Percentiles rank a stretch among this genome's conserved stretches.
These are phyloP conservation scores for Alternaria tenuissima DNA, from an alignment of 2,329 filamentous ascomycete genomes.

Conservation along the genomic window DNA sequence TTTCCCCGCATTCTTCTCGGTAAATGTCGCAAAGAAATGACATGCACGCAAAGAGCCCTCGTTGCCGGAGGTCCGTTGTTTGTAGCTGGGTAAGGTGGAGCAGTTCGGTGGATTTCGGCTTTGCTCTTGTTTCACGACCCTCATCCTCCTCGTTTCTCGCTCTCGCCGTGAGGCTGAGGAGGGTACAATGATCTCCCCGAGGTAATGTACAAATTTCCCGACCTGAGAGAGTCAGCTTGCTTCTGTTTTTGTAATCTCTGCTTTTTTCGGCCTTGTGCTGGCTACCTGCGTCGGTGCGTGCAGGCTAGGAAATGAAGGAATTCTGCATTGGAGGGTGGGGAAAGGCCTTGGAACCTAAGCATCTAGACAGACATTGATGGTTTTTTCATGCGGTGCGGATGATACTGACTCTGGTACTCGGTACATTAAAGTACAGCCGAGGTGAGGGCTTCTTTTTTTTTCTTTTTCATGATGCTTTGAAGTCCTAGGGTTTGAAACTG, in stretches of 20 bases:
- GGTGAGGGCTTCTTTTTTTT: background rate
- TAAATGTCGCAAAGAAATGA: background rate
- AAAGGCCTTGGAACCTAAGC: background rate
- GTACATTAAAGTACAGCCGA: background rate
- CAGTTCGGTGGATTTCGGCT: background rate
- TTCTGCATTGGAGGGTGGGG: background rate
- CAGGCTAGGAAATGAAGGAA: conserved; percentile 1
- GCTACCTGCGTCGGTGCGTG: background rate
- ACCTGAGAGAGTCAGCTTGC: background rate
- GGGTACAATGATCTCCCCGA: background rate
- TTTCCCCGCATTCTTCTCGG: background rate
- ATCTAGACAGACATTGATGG: background rate
- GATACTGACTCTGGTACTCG: background rate
- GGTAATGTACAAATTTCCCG: conserved; percentile 1
- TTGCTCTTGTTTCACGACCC: conserved; percentile 1
- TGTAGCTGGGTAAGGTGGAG: conserved; percentile 4
- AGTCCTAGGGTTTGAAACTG: background rate
- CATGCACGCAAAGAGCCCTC: background rate
- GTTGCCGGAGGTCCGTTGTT: background rate
- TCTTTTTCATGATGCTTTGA: background rate
- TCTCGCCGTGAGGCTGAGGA: conserved; percentile 1
- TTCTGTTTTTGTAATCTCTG: background rate
- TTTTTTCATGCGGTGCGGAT: background rate
- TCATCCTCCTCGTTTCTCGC: background rate
- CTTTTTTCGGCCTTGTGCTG: background rate